Conservation (phyloP, 2,329 filamentous ascomycete genomes). For the Aspergillus sp. region DNA sequence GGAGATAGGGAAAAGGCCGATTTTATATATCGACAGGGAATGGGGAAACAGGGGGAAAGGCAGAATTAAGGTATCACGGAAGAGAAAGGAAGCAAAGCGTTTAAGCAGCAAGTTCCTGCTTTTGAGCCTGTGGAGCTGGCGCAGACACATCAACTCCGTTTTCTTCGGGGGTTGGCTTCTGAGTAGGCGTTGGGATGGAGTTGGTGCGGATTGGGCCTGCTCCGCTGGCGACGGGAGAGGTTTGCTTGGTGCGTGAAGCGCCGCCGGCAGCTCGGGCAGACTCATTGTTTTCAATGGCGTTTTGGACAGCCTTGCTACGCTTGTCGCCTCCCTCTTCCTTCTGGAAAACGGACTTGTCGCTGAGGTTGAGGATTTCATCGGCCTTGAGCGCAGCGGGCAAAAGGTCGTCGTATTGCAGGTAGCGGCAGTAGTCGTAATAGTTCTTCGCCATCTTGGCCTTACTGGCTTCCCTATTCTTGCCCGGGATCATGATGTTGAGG, state of each 20-base stretch:
- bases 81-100: not conserved
- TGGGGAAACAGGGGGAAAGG: conserved; percentile 2
- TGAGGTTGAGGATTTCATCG: conserved; percentile 53
- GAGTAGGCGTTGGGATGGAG: not conserved
- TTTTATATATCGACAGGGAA: not conserved
- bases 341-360: conserved; percentile 18
- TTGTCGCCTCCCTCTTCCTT: conserved; percentile 1
- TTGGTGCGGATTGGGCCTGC: not conserved
- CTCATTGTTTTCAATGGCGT: not conserved
- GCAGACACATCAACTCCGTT: conserved; percentile 16
- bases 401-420: conserved; percentile 61
- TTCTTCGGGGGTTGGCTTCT: conserved; percentile 16
- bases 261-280: not conserved
- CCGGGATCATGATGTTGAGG: conserved; percentile 78
- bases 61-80: not conserved
- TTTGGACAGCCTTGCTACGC: not conserved
- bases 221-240: not conserved
- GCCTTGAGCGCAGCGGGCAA: conserved; percentile 59
- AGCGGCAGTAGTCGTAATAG: conserved; percentile 65
- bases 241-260: not conserved
- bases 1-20: not conserved
- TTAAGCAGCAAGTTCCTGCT: conserved; percentile 18
- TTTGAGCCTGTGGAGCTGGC: conserved; percentile 15
- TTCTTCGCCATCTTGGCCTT: conserved; percentile 62
- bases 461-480: conserved; percentile 63